Base-by-base conservation (phyloP, 192 early-diverging fungal genomes). In the Coemansia sp. region DNA sequence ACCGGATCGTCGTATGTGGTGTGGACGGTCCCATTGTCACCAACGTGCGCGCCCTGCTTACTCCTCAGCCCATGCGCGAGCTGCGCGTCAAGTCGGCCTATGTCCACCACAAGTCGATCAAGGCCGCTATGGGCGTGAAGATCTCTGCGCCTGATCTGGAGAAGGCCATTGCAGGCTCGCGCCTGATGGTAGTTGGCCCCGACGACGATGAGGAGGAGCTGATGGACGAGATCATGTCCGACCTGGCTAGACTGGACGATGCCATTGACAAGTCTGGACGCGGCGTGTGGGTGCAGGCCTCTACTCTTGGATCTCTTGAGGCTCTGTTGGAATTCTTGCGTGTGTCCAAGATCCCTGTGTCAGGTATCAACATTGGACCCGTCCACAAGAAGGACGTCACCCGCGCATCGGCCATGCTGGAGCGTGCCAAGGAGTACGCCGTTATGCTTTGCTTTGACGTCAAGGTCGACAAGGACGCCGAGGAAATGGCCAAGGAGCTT, bases 31-130 rank as follows among this genome's bases (percentile, higher is more conserved):
- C 96, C 6, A 99, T 99, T 71, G 91, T 90, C 11, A 99, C 98
- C 18, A 92, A 89, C 66, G 87, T 99, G 38, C 88, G 98, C 64
- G 97, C 98, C 9, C 80, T 99, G 68, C 80, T 98, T 66, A 99
- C 98, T n/a, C 98, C 98, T n/a, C 97, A 99, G 82, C 98, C 98
- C 6, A 88, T 99, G 89, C 88, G 92, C 34, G 98, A 99, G 87
- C 82, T 99, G 64, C 94, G 98, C 72, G 88, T 99, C 78, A 99
- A 99, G 82, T 97, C 95, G 2, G 88, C 90, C 15, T 99, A 99
- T 71, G 87, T 96, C 38, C 96, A 99, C 73, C 93, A 98, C 89
- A 97, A 98, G 83, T 83, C 88, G 62, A 92, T 99, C 76, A 97
- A 97, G 88, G 98, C 98, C 20, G 93, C 98, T 18, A 85, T 97